Conservation (phyloP, 2,329 filamentous ascomycete genomes). For the Talaromyces sp. region DNA sequence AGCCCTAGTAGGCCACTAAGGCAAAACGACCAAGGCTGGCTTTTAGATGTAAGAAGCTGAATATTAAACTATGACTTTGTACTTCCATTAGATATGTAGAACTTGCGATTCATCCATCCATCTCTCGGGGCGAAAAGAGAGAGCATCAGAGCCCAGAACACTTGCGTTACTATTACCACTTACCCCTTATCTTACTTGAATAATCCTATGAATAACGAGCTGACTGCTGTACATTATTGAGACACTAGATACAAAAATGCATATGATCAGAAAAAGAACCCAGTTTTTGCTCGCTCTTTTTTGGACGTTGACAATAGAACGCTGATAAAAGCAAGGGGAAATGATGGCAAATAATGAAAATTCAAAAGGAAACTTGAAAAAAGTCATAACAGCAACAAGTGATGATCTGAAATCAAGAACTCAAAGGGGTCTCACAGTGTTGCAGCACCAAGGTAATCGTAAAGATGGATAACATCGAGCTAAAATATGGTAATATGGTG, state of each 20-base stretch:
- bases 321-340: background rate
- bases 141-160: constrained; percentile 47
- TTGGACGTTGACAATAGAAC: background rate
- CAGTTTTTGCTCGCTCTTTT: background rate
- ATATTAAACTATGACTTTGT: background rate
- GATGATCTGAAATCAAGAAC: background rate
- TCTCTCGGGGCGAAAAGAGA: constrained; percentile 45
- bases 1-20: constrained; percentile 1
- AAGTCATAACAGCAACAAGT: background rate
- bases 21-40: background rate
- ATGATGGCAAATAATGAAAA: background rate
- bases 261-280: background rate
- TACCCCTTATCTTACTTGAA: too few species aligned
- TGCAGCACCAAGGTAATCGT: background rate
- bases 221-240: background rate
- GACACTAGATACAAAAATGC: background rate
- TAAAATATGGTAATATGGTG: background rate
- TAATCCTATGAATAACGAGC: background rate
- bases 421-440: background rate
- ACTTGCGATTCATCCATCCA: constrained; percentile 36
- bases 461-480: background rate
- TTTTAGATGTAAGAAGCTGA: background rate
- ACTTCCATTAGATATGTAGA: background rate
- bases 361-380: background rate
- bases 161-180: constrained; percentile 27